Percentiles rank a stretch among this genome's conserved stretches.
phyloP scores from a whole-genome alignment of 176 grass and related monocot species.

The Raddia distichophylla region DNA sequence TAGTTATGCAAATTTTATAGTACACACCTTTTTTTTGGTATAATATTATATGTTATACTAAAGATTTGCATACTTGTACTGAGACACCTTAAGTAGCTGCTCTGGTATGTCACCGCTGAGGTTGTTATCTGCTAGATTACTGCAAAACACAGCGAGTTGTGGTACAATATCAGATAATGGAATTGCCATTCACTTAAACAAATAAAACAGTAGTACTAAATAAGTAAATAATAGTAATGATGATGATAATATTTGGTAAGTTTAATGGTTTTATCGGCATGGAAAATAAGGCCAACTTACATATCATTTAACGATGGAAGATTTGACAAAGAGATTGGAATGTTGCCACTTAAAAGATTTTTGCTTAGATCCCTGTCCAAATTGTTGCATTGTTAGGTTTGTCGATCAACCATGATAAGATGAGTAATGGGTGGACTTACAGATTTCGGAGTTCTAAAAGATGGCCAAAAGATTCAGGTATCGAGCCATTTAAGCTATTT shows the following conservation, averaged over 20 bases:
- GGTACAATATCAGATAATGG: slow-evolving; percentile 29
- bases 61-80: slow-evolving; percentile 68
- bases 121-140: slow-evolving; percentile 67
- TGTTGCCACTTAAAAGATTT: slow-evolving; percentile 64
- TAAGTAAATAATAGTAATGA: neutral
- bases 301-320: slow-evolving; percentile 60
- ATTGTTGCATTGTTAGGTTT: slow-evolving; percentile 34
- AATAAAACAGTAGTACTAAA: slow-evolving; percentile 19
- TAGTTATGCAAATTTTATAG: neutral
- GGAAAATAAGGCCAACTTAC: slow-evolving; percentile 56
- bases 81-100: slow-evolving; percentile 50
- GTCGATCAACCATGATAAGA: slow-evolving; percentile 11
- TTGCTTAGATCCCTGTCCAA: slow-evolving; percentile 74
- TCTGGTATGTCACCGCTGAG: slow-evolving; percentile 64
- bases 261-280: slow-evolving; percentile 28
- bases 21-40: neutral
- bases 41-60: slow-evolving; percentile 23
- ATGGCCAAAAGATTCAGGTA: slow-evolving; percentile 64
- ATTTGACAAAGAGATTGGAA: slow-evolving; percentile 65
- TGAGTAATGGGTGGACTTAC: slow-evolving; percentile 51
- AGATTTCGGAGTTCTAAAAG: slow-evolving; percentile 73
- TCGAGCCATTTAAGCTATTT: slow-evolving; percentile 71
- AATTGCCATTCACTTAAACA: slow-evolving; percentile 27
- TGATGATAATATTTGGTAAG: neutral
- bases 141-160: slow-evolving; percentile 51